Base-by-base conservation (phyloP, 2,329 filamentous ascomycete species). In the Coniochaeta hoffmannii region DNA sequence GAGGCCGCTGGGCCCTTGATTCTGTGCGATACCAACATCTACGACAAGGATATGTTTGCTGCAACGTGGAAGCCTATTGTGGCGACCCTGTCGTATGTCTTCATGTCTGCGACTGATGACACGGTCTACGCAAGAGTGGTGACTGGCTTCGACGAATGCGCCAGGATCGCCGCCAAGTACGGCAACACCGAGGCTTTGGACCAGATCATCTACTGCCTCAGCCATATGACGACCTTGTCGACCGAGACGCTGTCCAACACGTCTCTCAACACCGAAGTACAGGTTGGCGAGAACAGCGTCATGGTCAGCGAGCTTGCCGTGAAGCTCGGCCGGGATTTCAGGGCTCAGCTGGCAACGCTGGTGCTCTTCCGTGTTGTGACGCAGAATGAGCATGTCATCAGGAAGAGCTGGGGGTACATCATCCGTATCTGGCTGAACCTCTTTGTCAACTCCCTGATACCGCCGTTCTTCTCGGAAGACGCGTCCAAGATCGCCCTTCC, bases 261-360 rank as follows among this genome's bases (percentile, higher is more conserved):
- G 2, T 76, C 85, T 10, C 79, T 99, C 28, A 99, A 99, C 66
- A 97, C 95, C 0, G 94, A 97, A 70, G 90, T 99, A 2, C 92
- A 97, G 69, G 90, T 87, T 12, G 90, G 88, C 1, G 89, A 94
- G 61, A 92, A 89, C 70, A 94, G 87, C 65, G 90, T 99, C 56
- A 99, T 99, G 94, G 95, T 99, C 62, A 97, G 93, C 68, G 93
- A 97, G 75, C 85, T 97, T 60, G 93, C 95, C 49, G 94, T 99
- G 58, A 92, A 95, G 67, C 90, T 99, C 66, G 94, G 94, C 38
- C 82, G 93, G 61, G 90, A 99, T 69, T 93, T 95, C 71, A 87
- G 92, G 66, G 93, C 93, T 35, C 93, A 99, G 68, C 77, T 99
- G 55, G 93, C 94, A 7, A 96, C 90, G 8, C 84, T 97, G 53